A percentile compares a stretch with the other conserved stretches of the same genome.
Evolutionary conservation across 345 rosid species (phyloP).

Genomic region (Geranium brycei): DNA sequence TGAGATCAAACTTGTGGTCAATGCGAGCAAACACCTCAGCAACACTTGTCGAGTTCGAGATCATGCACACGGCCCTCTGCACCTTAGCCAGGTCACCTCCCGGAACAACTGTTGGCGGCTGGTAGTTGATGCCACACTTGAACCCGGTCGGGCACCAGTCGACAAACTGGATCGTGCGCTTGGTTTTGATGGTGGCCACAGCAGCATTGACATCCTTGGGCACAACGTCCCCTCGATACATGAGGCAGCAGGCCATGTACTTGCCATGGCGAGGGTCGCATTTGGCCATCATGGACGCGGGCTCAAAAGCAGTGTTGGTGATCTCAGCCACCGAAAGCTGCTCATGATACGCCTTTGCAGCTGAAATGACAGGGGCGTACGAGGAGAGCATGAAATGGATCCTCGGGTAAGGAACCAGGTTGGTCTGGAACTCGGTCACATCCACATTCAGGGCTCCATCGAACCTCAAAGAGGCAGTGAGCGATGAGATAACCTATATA

Average conservation of each 20-base stretch:
- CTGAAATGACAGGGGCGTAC: conserved; percentile 47
- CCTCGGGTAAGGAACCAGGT: conserved; percentile 49
- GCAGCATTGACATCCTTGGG: conserved; percentile 51
- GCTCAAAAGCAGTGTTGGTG: conserved; percentile 53
- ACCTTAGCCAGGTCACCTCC: conserved; percentile 57
- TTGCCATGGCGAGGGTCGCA: conserved; percentile 57
- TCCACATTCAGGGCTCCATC: conserved; percentile 55
- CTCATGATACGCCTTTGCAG: conserved; percentile 46
- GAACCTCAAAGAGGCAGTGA: conserved; percentile 47
- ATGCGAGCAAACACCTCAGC: conserved; percentile 48
- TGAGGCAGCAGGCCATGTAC: conserved; percentile 56
- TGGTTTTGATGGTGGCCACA: conserved; percentile 47
- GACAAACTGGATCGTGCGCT: conserved; percentile 45
- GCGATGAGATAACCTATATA: conserved; percentile 43
- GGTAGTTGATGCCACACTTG: conserved; percentile 49
- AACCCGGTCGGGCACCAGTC: conserved; percentile 55
- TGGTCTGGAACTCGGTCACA: conserved; percentile 55
- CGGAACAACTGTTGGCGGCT: conserved; percentile 54
- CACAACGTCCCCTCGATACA: conserved; percentile 49
- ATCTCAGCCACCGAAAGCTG: conserved; percentile 49
- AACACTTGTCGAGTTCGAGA: conserved; percentile 47
- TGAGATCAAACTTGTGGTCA: conserved; percentile 47
- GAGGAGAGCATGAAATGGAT: conserved; percentile 59
- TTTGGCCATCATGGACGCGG: conserved; percentile 50
- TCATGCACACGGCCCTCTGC: conserved; percentile 53